A percentile compares a stretch with the other conserved stretches of the same genome.
Evolutionary conservation across 23 red algal genomes (phyloP).

Genomic region (Pyropia yezoensis): DNA sequence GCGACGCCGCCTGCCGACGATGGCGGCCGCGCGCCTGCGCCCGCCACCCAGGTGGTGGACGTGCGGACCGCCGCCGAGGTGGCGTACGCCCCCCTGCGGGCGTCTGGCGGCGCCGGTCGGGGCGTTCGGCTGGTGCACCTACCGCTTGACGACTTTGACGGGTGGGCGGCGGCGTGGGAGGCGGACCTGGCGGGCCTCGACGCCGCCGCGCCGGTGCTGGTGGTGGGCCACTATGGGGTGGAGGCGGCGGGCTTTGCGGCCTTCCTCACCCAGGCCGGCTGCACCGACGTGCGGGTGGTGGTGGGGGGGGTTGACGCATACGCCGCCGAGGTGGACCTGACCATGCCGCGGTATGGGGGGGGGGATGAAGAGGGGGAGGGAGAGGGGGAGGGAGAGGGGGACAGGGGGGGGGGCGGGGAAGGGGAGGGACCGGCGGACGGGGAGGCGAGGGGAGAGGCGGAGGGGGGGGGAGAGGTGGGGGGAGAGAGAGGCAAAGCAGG

Average conservation of each 20-base stretch:
- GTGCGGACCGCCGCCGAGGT: conserved; percentile 57
- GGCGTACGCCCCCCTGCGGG: conserved; percentile 25
- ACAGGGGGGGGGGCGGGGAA: too few species aligned
- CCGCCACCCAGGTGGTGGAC: conserved; percentile 40
- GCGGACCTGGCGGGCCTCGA: conserved; percentile 33
- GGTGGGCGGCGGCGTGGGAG: conserved; percentile 64
- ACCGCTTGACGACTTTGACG: conserved; percentile 44
- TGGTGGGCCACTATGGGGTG: conserved; percentile 94
- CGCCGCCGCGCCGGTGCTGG: conserved; percentile 54
- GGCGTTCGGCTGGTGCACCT: conserved; percentile 39
- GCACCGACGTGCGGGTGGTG: conserved; percentile 74
- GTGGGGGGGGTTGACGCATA: conserved; percentile 93
- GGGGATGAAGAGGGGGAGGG: too few species aligned
- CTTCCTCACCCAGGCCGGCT: conserved; percentile 83
- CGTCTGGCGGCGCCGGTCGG: too few species aligned
- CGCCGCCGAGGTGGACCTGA: conserved; percentile 32
- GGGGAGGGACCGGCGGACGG: too few species aligned
- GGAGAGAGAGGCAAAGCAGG: too few species aligned
- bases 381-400: too few species aligned
- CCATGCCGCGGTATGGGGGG: conserved; percentile 47
- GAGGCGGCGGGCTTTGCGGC: conserved; percentile 77
- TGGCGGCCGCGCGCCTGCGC: too few species aligned
- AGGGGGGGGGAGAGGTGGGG: too few species aligned
- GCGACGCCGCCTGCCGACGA: too few species aligned
- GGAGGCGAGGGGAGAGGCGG: background rate